A percentile compares a stretch with the other conserved stretches of the same genome.
Evolutionary conservation across 495 filamentous ascomycete species (phyloP).

Genomic region (Glarea lozoyensis): DNA sequence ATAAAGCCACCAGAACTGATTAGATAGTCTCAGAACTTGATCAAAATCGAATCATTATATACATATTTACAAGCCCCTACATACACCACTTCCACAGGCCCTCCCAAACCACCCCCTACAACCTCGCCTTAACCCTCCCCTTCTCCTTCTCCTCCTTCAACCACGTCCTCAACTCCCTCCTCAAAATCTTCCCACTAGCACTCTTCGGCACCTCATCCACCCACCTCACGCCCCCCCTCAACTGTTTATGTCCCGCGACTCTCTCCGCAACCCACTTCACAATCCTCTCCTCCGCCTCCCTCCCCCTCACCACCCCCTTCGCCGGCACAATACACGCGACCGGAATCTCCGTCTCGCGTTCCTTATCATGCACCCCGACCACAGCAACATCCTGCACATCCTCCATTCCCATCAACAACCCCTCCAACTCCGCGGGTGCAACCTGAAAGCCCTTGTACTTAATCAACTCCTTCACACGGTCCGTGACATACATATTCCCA

Average conservation of each 20-base stretch:
- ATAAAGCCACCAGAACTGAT: too few relatives aligned
- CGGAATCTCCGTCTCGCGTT: conserved; percentile 67
- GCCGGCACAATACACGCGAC: conserved; percentile 67
- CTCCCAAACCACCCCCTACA: too few relatives aligned
- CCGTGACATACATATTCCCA: conserved; percentile 55
- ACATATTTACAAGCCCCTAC: too few relatives aligned
- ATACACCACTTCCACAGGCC: too few relatives aligned
- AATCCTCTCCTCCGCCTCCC: conserved; percentile 52
- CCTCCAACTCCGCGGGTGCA: conserved; percentile 66
- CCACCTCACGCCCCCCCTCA: conserved; percentile 75
- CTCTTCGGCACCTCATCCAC: conserved; percentile 79
- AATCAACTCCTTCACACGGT: conserved; percentile 63
- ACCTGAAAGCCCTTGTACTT: conserved; percentile 71
- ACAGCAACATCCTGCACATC: conserved; percentile 57
- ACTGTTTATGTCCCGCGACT: conserved; percentile 54
- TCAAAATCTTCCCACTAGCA: too few relatives aligned
- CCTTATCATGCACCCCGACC: conserved; percentile 57
- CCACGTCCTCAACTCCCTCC: conserved; percentile 45
- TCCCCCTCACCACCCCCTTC: conserved; percentile 32
- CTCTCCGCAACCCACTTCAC: conserved; percentile 47
- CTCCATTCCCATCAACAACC: conserved; percentile 55
- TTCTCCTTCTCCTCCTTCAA: conserved; percentile 14
- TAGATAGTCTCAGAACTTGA: too few relatives aligned
- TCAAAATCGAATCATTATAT: too few relatives aligned
- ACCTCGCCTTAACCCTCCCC: conserved; percentile 8